phyloP scores from a whole-genome alignment of 768 basidiomycete species.

The Grammothele lineata region DNA sequence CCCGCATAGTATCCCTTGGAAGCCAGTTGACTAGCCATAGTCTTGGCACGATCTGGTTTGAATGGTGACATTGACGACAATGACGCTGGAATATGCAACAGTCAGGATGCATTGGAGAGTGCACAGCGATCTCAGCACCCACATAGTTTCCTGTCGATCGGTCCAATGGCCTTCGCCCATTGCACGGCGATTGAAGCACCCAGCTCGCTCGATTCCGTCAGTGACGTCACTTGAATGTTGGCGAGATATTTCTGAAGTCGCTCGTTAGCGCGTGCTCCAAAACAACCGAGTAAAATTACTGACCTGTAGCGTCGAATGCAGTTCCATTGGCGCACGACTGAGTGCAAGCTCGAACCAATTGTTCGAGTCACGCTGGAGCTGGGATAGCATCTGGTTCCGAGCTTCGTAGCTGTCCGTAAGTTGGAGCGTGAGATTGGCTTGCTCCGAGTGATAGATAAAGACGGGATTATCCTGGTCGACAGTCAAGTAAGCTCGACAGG shows the following conservation, averaged over 20 bases:
- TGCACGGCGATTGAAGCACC: conserved; percentile 88
- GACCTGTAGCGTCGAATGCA: conserved; percentile 91
- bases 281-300: conserved; percentile 13
- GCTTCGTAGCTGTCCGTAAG: conserved; percentile 83
- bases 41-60: conserved; percentile 79
- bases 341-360: conserved; percentile 87
- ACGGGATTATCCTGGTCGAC: conserved; percentile 74
- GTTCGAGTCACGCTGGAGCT: conserved; percentile 68
- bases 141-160: conserved; percentile 75
- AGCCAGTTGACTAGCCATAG: conserved; percentile 80
- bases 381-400: conserved; percentile 78
- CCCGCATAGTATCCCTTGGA: conserved; percentile 89
- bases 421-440: conserved; percentile 68
- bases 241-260: conserved; percentile 80
- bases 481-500: background rate
- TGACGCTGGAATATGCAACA: conserved; percentile 44
- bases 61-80: conserved; percentile 52
- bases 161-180: conserved; percentile 78
- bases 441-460: conserved; percentile 78
- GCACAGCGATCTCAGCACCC: conserved; percentile 21
- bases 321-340: conserved; percentile 83
- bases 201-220: conserved; percentile 79
- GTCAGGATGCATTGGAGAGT: background rate
- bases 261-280: background rate
- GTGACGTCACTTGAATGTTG: conserved; percentile 60